Evolutionary conservation across 1,284 basidiomycete genomes (phyloP), one percentile per base, ranked within the genome.

Genomic region (Ceratobasidium sp.): DNA sequence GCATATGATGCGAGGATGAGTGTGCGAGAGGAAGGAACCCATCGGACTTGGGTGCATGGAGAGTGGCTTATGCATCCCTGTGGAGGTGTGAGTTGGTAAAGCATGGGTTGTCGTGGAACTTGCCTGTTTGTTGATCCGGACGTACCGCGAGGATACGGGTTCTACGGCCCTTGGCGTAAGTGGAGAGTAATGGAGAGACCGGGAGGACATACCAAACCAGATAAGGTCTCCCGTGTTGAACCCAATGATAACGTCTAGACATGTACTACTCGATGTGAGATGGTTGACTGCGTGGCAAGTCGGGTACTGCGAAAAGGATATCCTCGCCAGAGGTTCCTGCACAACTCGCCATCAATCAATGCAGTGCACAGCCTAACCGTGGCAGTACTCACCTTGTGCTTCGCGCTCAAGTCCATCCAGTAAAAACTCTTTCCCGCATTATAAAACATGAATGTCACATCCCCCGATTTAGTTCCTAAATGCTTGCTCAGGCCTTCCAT

Each of bases 181-280:
- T 45, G 7, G 15, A 68, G n/a, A 56, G 56, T 67, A 40, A 49
- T 29, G 40, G 38, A 2, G 42, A 42, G 45, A 22, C 17, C 8
- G 43, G n/a, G 12, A 25, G 69, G 49, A 78, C 82, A 72, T 74
- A 90, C 92, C 92, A 71, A 97, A 84, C 93, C 95, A 97, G 58
- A 99, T 80, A 27, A 99, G 82, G 78, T 99, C 96, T 15, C 96
- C 96, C 0, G 93, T 91, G 72, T 83, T 85, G 77, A 99, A 98
- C 1, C 96, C 96, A 74, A 99, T 90, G 68, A 98, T 85, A 12
- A 98, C 84, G 76, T 99, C 97, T 43, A 98, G 80, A 50, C 88
- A 86, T 60, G 93, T 90, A 3, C 88, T 82, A 10, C 86, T 87
- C 8, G 90, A 87, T 0, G 94, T 98, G 7, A 86, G 79, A 15